Conservation (phyloP, 225 moss, liverwort and hornwort species). For the Lunularia cruciata region DNA sequence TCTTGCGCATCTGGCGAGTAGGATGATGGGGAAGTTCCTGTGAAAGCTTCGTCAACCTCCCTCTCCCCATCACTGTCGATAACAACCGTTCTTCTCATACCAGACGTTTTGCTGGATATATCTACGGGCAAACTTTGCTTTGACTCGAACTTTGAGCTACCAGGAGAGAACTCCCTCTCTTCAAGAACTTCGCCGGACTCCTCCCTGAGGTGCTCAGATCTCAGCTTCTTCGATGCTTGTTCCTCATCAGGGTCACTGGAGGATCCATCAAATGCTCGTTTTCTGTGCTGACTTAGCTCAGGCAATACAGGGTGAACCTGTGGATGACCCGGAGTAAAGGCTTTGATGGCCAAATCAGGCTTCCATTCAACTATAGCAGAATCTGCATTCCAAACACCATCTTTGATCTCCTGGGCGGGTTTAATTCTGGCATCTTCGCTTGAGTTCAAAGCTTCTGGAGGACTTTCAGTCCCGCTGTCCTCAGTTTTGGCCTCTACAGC, state of each 20-base stretch:
- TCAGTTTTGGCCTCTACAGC: neutral
- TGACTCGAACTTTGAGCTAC: neutral
- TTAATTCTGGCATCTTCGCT: neutral
- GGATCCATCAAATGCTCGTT: constrained; percentile 18
- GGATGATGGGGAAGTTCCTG: neutral
- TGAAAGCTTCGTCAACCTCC: constrained; percentile 62
- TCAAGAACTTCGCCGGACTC: neutral
- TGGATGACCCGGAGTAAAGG: constrained; percentile 2
- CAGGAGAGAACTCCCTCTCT: neutral
- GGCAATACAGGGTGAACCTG: neutral
- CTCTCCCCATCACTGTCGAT: constrained; percentile 92
- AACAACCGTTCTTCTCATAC: constrained; percentile 58
- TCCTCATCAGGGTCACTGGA: neutral
- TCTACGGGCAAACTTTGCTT: neutral
- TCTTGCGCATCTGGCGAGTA: neutral
- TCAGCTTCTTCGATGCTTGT: constrained; percentile 16
- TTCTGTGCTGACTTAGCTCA: constrained; percentile 5
- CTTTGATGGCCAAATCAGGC: neutral
- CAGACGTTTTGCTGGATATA: neutral
- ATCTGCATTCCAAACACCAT: neutral
- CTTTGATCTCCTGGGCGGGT: neutral
- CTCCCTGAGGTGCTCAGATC: neutral
- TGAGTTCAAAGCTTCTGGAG: neutral
- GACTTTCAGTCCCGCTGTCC: neutral
- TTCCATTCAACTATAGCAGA: neutral